Evolutionary conservation across 345 rosid genomes (phyloP), one percentile per base, ranked within the genome.

Genomic region (sweet orange (Citrus sinensis)): DNA sequence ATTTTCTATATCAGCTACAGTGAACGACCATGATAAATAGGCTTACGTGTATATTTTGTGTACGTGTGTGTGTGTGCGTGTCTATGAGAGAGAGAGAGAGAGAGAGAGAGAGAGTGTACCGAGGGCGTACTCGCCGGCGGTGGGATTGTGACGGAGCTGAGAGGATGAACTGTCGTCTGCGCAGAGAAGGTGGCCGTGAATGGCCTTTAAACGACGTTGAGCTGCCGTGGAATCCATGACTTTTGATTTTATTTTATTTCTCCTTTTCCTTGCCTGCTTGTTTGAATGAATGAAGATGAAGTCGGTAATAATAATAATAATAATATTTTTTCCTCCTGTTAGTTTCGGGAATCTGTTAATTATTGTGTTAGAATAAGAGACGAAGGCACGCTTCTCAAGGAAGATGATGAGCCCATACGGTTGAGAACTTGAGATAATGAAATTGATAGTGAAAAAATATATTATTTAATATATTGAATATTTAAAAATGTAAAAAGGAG

Each of bases 151-250:
- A 69, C 71, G 86, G 78, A 95, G 88, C 59, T 61, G 80, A 76
- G 89, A 65, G 30, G 76, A 67, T 80, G 79, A 85, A 70, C 20
- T 80, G 71, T 54, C 85, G 78, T 74, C 77, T 17, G 80, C 76
- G 80, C 88, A 35, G 40, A 79, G 32, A 75, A 95, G 92, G 76
- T 94, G 99, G 76, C 83, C 86, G 80, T 86, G 81, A 70, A 96
- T 87, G 73, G 97, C 82, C 56, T 83, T 67, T 67, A 96, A 79
- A 70, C 99, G 97, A 81, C 95, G 97, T 71, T 90, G 92, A 70
- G 97, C 93, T 67, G 82, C 40, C 32, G 79, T 54, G 17, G 89
- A 82, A 80, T 90, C 94, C 92, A 89, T 88, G 9, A 29, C 27
- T 70, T 9, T 20, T 20, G 32, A 30, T 30, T 60, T 14, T 24